Base-by-base conservation (phyloP, 495 filamentous ascomycete species). In the Aspergillus bertholletiae region DNA sequence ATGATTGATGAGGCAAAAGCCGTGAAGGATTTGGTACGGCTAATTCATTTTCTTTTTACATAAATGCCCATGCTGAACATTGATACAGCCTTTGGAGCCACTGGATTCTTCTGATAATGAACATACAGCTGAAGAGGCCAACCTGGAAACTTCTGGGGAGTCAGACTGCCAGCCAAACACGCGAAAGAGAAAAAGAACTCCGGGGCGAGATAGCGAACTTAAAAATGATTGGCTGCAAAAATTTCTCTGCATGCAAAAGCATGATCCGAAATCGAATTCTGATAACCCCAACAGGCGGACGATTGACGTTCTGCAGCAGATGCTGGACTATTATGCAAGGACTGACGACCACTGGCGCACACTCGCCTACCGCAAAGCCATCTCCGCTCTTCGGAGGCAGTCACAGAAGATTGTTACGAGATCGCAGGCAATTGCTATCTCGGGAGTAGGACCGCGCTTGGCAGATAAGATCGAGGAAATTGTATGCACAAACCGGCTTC, bases 381-480 rank as follows among this genome's bases (percentile, higher is more conserved):
- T 96, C 55, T 67, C 77, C 37, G 88, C 84, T 3, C 77, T 98
- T 34, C 79, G 80, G 15, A 84, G 80, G 23, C 89, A 96, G 54
- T 62, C 70, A 0, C 74, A 69, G 51, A 87, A 83, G 61, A 85
- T 97, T 54, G 71, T 63, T 9, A 90, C 85, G 12, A 80, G 78
- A 44, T 74, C 84, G 26, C 80, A 96, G 69, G 94, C 94, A 0
- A 68, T 73, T 18, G 61, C 66, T 7, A 80, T 97, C 3, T 83
- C 86, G 1, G 81, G 81, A 51, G 87, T 98, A 57, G 94, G 94
- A 27, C 51, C 73, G 7, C 81, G 90, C 11, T 67, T 98, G 15
- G 94, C 94, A 0, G 76, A 79, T 37, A 97, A 97, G 62, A 96
- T 98, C 51, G 88, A 95, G 62, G 94, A 98, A 63, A 96, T 97